Base-by-base conservation (phyloP, 208 protist species). In the Trichomonas vaginalis region DNA sequence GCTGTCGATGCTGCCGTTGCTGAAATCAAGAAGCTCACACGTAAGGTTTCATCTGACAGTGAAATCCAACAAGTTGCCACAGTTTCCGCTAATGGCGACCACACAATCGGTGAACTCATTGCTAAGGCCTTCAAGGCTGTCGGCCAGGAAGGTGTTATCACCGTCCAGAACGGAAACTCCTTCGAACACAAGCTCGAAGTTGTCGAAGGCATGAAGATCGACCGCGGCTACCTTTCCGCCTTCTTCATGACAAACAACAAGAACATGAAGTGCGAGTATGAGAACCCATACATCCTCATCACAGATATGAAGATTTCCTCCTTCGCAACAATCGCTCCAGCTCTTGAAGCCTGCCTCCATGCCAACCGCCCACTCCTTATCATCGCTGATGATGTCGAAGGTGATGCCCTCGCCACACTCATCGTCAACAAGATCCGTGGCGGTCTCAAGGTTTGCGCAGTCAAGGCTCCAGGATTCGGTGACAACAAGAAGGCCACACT, bases 81-180 rank as follows among this genome's bases (percentile, higher is more conserved):
- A 95, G 99, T 99, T 96, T 99, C 99, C 62, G 99, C 99, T 95
- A 99, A 99, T 97, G 98, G 98, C 86, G 99, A 99, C 97, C 96
- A 96, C 32, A 98, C 98, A 95, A 99, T 99, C 96, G 99, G 99
- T 95, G 96, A 98, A 95, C 97, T 99, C 96, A 99, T 99, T 95
- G 98, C 98, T 49, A 96, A 98, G 86, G 99, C 99, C 42, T 99
- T 99, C 98, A 98, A 99, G 97, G 98, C 98, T 97, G 99, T 99
- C 51, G 99, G 99, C 96, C 98, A 98, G 96, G 98, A 99, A 96
- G 99, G 99, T 95, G 98, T 99, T 95, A 99, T 99, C 98, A 99
- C 99, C 83, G 98, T 99, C 70, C 97, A 98, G 97, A 99, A 99
- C 96, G 99, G 99, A 96, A 99, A 99, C 97, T 99, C 98, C 23